Conservation (phyloP, 768 basidiomycete genomes). For the Gymnopilus dilepis region DNA sequence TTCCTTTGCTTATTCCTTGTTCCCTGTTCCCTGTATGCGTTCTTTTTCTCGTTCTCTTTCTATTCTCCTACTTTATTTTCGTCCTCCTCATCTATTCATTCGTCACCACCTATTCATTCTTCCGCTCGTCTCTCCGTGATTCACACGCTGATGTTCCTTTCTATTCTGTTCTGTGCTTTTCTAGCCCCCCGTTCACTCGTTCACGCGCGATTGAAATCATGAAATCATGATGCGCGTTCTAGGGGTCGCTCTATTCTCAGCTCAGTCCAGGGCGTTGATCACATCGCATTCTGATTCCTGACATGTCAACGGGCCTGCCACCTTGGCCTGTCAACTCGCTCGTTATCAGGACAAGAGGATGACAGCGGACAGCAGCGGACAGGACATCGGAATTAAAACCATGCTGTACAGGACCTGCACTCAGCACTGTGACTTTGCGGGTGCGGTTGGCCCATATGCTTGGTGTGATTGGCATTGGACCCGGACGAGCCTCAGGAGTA, state of each 20-base stretch:
- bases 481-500: too few relatives aligned
- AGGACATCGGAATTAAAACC: too few relatives aligned
- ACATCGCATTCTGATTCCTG: neutral
- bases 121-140: neutral
- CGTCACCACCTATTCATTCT: conserved; percentile 4
- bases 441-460: too few relatives aligned
- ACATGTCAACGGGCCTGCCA: neutral
- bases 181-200: neutral
- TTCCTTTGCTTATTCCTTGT: too few relatives aligned
- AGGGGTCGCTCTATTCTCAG: neutral
- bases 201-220: neutral
- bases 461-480: too few relatives aligned
- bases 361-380: too few relatives aligned
- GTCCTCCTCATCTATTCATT: conserved; percentile 7
- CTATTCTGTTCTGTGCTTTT: too few relatives aligned
- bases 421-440: too few relatives aligned
- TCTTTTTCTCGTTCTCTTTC: too few relatives aligned
- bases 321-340: conserved; percentile 1
- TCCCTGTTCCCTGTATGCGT: too few relatives aligned
- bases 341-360: conserved; percentile 1
- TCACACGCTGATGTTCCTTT: conserved; percentile 14
- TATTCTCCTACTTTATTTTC: neutral
- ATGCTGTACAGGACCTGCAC: too few relatives aligned
- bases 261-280: too few relatives aligned
- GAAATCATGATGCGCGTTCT: neutral